These are phyloP conservation scores for Ceratocystis papillata DNA, from an alignment of 2,329 filamentous ascomycete genomes.

Conservation along the genomic window DNA sequence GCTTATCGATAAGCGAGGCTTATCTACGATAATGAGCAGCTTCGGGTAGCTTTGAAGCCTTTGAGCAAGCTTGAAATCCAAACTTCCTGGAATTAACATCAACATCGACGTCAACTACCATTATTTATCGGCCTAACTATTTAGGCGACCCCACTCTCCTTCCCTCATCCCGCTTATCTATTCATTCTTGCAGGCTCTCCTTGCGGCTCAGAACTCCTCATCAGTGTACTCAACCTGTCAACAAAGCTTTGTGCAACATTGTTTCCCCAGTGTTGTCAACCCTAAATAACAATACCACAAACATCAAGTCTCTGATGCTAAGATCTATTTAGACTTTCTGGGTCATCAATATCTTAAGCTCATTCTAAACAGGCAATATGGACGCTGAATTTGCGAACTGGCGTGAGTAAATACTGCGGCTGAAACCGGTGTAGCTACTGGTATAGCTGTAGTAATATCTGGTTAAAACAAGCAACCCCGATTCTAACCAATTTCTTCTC, in stretches of 20 bases:
- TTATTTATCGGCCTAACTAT: no score
- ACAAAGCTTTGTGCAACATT: no score
- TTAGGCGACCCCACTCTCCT: no score
- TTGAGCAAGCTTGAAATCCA: neutral
- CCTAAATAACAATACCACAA: no score
- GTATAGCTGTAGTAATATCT: neutral
- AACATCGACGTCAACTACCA: no score
- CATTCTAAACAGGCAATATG: neutral
- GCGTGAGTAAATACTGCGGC: neutral
- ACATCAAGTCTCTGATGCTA: no score
- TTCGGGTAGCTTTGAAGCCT: neutral
- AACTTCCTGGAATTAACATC: neutral
- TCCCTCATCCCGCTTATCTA: no score
- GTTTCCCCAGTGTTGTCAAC: no score
- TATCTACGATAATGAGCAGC: neutral
- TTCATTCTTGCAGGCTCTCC: no score
- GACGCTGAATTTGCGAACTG: conserved; percentile 4
- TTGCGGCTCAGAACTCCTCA: no score
- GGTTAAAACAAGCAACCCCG: neutral
- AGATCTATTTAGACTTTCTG: neutral
- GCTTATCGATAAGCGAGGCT: conserved; percentile 25
- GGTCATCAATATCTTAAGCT: neutral
- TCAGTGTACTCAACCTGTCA: no score
- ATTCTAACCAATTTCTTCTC: neutral
- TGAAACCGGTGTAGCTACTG: neutral